Base-by-base conservation (phyloP, 345 rosid species). In the Cardiospermum halicacabum region DNA sequence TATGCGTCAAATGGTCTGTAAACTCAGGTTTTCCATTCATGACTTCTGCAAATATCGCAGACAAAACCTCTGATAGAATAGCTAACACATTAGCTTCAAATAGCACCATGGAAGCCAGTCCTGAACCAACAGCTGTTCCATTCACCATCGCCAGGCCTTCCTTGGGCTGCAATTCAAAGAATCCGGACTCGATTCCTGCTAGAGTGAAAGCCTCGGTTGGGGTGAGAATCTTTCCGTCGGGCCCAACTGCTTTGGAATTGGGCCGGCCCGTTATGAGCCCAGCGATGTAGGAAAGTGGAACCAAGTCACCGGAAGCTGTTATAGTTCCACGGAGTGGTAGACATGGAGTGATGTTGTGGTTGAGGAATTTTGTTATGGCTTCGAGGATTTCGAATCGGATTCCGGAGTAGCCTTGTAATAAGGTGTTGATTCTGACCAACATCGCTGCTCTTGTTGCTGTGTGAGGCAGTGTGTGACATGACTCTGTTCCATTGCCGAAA, bases 21-120 rank as follows among this genome's bases (percentile, higher is more conserved):
- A 89, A 86, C 62, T 89, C 92, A 1, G 86, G 90, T 64, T 86
- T 89, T 3, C 96, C 96, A 19, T 74, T 78, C 96, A 89, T 89
- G 51, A 81, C 90, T 66, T 89, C 96, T 0, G 87, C 88, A 49
- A 89, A 89, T 40, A 84, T 63, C 0, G 92, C 90, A 0, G 96
- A 86, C 6, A 84, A 25, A 65, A 89, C 71, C 72, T 84, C 90
- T 1, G 92, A 75, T 11, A 89, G 59, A 60, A 86, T 66, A 8
- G 82, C 76, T 25, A 72, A 70, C 0, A 75, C 55, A 49, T 89
- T 86, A 0, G 85, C 71, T n/a, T 89, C 90, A 24, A 79, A 89
- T 5, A 86, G 74, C 16, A 86, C 96, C 64, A 66, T 76, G 1
- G 92, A 82, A 48, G 96, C 96, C 71, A 89, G 69, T 10, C 88